Evolutionary conservation across 148 eudicot genomes (phyloP), one percentile per base, ranked within the genome.

Genomic region (Rhododendron williamsianum): DNA sequence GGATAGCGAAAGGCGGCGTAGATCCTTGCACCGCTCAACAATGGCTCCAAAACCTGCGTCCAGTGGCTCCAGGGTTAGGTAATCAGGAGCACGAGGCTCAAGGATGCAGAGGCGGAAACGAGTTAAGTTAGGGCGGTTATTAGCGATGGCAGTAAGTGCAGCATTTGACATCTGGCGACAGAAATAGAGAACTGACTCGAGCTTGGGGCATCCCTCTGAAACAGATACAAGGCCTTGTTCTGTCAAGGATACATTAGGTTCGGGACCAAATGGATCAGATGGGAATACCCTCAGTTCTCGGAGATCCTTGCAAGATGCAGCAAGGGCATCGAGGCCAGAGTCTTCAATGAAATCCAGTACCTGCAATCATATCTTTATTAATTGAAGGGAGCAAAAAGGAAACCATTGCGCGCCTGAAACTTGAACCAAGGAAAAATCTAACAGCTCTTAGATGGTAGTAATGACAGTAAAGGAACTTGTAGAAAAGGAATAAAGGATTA

Each of bases 271-370:
- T 21, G 99, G 99, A 80, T 97, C 98, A 0, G 99, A 97, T 5
- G 96, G 98, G 73, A 97, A 94, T 27, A 97, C 99, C 46, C 98
- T 87, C 41, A 97, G 88, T 83, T 95, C 99, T 60, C 89, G 89
- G 27, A 97, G 90, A 84, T 95, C 94, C 88, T 95, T 95, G 89
- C 99, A 97, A 9, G 93, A 90, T 12, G 87, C 83, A 41, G 99
- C 96, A 56, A 97, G 89, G 67, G 89, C 88, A 82, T 92, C 93
- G 11, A 97, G 94, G 49, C 99, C 99, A 73, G 88, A 80, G 82
- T 97, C 99, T 92, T 95, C 99, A 63, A 97, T 93, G 88, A 89
- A 91, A 87, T 97, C 99, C 80, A 97, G 90, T 69, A 97, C 98
- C 99, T 97, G 92, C 36, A 80, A 67, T 73, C 6, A 35, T 23